These are phyloP conservation scores for Russula dissimulans DNA, from an alignment of 768 basidiomycete genomes.

Conservation along the genomic window DNA sequence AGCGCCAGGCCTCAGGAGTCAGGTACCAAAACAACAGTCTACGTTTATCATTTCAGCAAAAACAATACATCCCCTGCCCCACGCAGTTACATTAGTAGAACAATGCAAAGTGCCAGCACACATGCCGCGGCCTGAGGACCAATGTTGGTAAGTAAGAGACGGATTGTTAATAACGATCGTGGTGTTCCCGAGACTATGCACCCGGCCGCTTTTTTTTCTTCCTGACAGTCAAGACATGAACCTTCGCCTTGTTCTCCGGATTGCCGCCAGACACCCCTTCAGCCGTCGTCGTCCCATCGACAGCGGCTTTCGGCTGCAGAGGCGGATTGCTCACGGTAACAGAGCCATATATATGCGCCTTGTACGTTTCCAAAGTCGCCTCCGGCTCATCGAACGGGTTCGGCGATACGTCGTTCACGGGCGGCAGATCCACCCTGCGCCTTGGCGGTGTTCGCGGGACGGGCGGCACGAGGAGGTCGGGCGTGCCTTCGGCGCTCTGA, in stretches of 20 bases:
- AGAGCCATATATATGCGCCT: constrained; percentile 51
- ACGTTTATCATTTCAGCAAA: not conserved
- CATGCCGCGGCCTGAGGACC: not conserved
- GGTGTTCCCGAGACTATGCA: not conserved
- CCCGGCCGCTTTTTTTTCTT: constrained; percentile 34
- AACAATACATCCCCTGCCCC: not conserved
- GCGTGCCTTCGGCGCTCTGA: not conserved
- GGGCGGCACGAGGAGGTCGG: constrained; percentile 25
- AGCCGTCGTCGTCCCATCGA: constrained; percentile 2
- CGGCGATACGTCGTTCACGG: constrained; percentile 43
- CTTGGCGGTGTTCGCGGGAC: constrained; percentile 46
- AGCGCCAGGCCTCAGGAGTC: not conserved
- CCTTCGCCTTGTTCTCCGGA: constrained; percentile 24
- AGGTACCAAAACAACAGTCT: not conserved
- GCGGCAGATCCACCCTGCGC: constrained; percentile 23
- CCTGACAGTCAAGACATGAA: constrained; percentile 55
- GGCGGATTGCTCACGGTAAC: constrained; percentile 42
- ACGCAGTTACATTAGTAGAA: not conserved
- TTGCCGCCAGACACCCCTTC: constrained; percentile 15
- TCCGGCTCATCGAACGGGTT: constrained; percentile 62
- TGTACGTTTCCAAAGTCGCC: constrained; percentile 51
- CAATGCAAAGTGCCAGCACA: not conserved
- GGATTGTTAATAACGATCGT: too few relatives aligned
- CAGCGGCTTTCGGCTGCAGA: constrained; percentile 23
- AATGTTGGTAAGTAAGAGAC: too few relatives aligned